Base-by-base conservation (phyloP, 2,329 filamentous ascomycete species). In the Chaetomium sp. region DNA sequence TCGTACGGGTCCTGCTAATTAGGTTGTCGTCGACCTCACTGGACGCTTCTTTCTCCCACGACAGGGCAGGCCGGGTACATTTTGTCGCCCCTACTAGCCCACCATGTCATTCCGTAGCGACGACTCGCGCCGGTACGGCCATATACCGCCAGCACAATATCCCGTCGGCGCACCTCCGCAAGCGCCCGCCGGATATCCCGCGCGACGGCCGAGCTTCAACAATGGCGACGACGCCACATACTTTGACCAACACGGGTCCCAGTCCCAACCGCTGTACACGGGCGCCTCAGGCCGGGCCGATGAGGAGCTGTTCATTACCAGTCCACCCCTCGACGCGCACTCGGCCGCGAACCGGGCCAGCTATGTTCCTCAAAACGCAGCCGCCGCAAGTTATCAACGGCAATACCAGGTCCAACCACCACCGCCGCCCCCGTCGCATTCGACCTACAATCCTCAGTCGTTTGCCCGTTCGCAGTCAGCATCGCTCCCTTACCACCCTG, bases 171-270 rank as follows among this genome's bases (percentile, higher is more conserved):
- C 70, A 57, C 74, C 70, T 59, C 70, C 73, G 45, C 48, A 60
- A 34, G 55, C 61, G 47, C 48, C 58, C 5, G 60, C 43, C 38
- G 56, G 66, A 40, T 73, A 75, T 61, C 70, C 74, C 5, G 68
- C 67, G 44, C 78, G 87, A 62, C 79, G 82, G 61, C 79, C 82
- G 49, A 92, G 87, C 74, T 91, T 89, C 74, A 85, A 90, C 69
- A 82, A 79, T 62, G 88, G 86, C 61, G 89, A 94, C 69, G 88
- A 92, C 68, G 75, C 77, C 48, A 72, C 74, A 49, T 81, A 84
- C 62, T 76, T 80, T 63, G 67, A 71, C 52, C 68, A 67, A 66
- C 66, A 54, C 58, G 59, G 56, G 64, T 65, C 59, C 63, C 67
- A 55, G 65, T 54, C 57, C 65, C 52, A 64, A 63, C 36, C 59